Evolutionary conservation across 345 rosid genomes (phyloP).

Genomic region (Physaria fendleri): DNA sequence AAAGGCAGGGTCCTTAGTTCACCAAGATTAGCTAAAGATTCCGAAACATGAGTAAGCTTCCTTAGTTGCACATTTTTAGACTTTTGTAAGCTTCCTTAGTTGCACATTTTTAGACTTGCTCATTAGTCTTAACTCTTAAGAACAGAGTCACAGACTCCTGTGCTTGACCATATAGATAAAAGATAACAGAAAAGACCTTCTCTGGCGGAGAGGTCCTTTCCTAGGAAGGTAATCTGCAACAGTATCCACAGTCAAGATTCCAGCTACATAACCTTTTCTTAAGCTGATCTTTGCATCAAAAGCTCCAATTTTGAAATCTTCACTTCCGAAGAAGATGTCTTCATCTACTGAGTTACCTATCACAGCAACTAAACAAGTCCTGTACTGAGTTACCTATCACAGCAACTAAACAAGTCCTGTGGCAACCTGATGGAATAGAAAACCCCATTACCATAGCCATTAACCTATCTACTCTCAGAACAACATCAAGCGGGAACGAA

Average conservation of each 20-base stretch:
- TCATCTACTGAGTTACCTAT: constrained; percentile 51
- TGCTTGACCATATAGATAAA: neutral
- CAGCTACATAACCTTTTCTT: constrained; percentile 70
- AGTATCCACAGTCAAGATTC: constrained; percentile 85
- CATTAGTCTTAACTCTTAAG: neutral
- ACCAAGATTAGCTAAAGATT: neutral
- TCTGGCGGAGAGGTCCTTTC: constrained; percentile 67
- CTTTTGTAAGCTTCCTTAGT: neutral
- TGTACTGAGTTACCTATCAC: too few species aligned
- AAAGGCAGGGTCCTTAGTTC: neutral
- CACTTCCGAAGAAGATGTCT: constrained; percentile 48
- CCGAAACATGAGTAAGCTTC: too few species aligned
- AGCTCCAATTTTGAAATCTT: constrained; percentile 66
- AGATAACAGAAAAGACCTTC: constrained; percentile 42
- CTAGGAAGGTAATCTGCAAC: constrained; percentile 84
- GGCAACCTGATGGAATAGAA: constrained; percentile 61
- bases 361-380: constrained; percentile 82
- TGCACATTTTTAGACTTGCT: neutral
- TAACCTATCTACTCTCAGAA: constrained; percentile 69
- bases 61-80: neutral
- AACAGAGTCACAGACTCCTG: neutral
- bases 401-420: too few species aligned
- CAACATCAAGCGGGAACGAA: constrained; percentile 77
- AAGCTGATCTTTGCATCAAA: constrained; percentile 58
- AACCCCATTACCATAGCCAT: constrained; percentile 73